These are phyloP conservation scores for Chaetomiaceae sp. DNA, from an alignment of 2,329 filamentous ascomycete species.

Conservation along the genomic window DNA sequence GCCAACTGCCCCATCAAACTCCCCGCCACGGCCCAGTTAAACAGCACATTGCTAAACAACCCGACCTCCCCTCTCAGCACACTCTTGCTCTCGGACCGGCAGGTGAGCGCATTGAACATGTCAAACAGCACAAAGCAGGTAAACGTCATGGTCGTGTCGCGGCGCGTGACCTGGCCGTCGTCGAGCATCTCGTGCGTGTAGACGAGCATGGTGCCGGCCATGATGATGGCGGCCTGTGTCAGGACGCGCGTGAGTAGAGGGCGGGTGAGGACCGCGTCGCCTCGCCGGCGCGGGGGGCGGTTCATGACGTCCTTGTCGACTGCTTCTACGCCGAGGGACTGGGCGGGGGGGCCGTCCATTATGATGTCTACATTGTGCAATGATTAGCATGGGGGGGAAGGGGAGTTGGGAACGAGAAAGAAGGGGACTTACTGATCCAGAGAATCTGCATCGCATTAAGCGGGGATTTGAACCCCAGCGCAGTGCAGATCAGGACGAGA, in stretches of 20 bases:
- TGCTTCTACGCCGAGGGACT: conserved; percentile 91
- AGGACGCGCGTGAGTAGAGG: conserved; percentile 79
- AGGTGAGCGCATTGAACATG: conserved; percentile 97
- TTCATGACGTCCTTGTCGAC: conserved; percentile 94
- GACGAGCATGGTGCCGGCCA: conserved; percentile 84
- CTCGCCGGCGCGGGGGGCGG: conserved; percentile 78
- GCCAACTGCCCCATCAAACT: conserved; percentile 80
- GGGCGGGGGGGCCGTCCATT: conserved; percentile 97
- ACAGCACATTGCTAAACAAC: conserved; percentile 82
- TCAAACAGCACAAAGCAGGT: conserved; percentile 98
- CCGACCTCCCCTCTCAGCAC: conserved; percentile 81
- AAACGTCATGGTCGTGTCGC: conserved; percentile 98
- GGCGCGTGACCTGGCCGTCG: conserved; percentile 77
- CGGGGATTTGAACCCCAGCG: conserved; percentile 89
- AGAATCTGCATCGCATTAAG: conserved; percentile 99
- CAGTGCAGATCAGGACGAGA: conserved; percentile 86
- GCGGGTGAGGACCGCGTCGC: conserved; percentile 85
- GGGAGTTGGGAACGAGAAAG: background rate
- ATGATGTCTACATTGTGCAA: conserved; percentile 78
- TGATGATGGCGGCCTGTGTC: conserved; percentile 83
- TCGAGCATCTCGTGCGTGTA: conserved; percentile 88
- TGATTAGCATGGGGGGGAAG: background rate
- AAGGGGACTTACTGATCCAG: conserved; percentile 83
- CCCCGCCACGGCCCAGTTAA: conserved; percentile 90
- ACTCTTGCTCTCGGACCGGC: conserved; percentile 86